Percentiles rank a stretch among this genome's conserved stretches.
These are phyloP conservation scores for Tetrahymena elliotti DNA, from an alignment of 73 alveolate species.

Conservation along the genomic window DNA sequence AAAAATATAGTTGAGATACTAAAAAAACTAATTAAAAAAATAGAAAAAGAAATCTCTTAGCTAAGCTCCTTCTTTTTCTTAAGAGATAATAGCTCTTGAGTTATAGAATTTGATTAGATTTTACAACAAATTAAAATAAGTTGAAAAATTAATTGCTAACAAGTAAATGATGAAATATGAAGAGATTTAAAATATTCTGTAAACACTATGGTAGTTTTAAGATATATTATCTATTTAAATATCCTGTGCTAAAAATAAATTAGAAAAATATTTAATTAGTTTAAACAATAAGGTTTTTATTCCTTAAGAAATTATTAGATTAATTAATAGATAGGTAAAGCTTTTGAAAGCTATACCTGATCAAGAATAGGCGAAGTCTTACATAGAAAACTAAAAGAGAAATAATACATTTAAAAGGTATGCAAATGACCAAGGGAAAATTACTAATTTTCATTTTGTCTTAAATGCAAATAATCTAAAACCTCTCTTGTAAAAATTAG, in stretches of 20 bases:
- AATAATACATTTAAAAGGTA: not conserved
- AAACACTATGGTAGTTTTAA: not conserved
- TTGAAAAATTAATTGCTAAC: not conserved
- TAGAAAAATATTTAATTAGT: not conserved
- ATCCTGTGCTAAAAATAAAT: not conserved
- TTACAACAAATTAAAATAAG: not conserved
- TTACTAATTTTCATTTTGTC: not conserved
- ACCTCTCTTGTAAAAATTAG: not conserved
- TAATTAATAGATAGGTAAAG: not conserved
- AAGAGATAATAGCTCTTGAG: not conserved
- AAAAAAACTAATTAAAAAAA: not conserved
- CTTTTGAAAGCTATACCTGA: not conserved
- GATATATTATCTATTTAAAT: not conserved
- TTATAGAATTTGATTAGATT: not conserved
- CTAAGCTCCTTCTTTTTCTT: not conserved
- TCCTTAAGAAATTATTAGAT: not conserved
- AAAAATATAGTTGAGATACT: not conserved
- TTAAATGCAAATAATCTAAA: not conserved
- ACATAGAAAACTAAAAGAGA: not conserved
- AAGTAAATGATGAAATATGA: not conserved
- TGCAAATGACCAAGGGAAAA: not conserved
- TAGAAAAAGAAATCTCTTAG: not conserved
- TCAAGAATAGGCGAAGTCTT: not conserved
- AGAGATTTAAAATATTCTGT: not conserved
- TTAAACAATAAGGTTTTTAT: not conserved